Evolutionary conservation across 495 filamentous ascomycete species (phyloP).

Genomic region (Rostrohypoxylon terebratum): DNA sequence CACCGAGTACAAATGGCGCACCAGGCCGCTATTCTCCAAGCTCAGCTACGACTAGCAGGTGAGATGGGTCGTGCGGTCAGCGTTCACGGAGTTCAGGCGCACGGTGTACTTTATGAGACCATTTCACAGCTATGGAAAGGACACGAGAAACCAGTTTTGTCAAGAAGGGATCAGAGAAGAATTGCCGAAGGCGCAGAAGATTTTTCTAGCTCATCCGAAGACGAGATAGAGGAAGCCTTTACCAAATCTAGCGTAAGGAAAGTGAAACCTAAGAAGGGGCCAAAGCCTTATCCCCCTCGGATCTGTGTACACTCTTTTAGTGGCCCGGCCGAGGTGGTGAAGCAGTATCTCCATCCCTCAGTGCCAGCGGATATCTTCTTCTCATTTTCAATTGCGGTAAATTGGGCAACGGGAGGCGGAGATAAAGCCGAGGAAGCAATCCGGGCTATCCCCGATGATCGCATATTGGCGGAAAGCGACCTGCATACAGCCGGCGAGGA

Average conservation of each 20-base stretch:
- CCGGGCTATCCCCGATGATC: constrained; percentile 77
- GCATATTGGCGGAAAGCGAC: constrained; percentile 89
- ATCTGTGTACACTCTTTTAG: constrained; percentile 96
- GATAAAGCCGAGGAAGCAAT: constrained; percentile 71
- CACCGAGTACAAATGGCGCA: constrained; percentile 82
- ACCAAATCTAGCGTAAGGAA: constrained; percentile 28
- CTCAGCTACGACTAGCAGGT: constrained; percentile 88
- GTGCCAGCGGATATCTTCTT: constrained; percentile 85
- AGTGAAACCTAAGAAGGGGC: constrained; percentile 16
- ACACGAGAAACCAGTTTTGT: constrained; percentile 75
- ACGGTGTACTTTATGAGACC: constrained; percentile 82
- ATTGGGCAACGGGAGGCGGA: constrained; percentile 69
- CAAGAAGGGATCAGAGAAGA: constrained; percentile 68
- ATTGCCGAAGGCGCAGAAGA: constrained; percentile 60
- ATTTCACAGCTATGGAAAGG: constrained; percentile 84
- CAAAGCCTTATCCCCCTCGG: constrained; percentile 81
- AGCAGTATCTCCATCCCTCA: constrained; percentile 78
- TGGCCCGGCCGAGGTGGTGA: constrained; percentile 78
- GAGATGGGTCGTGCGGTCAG: constrained; percentile 84
- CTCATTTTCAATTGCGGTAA: constrained; percentile 88
- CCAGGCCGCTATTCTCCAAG: constrained; percentile 77
- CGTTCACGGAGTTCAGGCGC: constrained; percentile 91
- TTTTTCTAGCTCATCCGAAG: constrained; percentile 58
- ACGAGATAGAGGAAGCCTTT: constrained; percentile 49
- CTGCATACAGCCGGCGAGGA: constrained; percentile 82